Evolutionary conservation across 371 early-diverging fungal genomes (phyloP).

Genomic region (Conidiobolus coronatus): DNA sequence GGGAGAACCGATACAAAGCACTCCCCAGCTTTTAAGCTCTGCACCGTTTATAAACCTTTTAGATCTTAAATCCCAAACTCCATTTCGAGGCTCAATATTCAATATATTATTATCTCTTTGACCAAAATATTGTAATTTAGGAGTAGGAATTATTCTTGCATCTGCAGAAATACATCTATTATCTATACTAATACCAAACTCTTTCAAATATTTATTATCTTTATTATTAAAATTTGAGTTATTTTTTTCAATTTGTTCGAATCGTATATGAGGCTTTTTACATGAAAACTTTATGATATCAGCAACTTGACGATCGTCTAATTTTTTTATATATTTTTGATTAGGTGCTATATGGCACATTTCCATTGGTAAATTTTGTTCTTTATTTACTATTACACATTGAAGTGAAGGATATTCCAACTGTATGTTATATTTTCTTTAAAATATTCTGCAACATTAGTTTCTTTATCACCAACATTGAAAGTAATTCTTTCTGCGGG

Average conservation of each 20-base stretch:
- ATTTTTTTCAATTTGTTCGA: constrained; percentile 27
- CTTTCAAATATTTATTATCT: constrained; percentile 22
- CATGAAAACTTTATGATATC: constrained; percentile 83
- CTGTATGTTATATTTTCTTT: constrained; percentile 27
- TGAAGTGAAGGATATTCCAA: constrained; percentile 59
- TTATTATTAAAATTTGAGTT: constrained; percentile 19
- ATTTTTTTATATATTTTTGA: constrained; percentile 49
- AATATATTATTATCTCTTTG: constrained; percentile 25
- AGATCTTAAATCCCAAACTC: constrained; percentile 81
- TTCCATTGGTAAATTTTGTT: constrained; percentile 61
- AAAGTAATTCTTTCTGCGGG: too few relatives aligned
- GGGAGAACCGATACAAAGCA: constrained; percentile 30
- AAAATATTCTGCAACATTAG: constrained; percentile 56
- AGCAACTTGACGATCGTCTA: constrained; percentile 63
- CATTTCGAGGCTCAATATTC: constrained; percentile 40
- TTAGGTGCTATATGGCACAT: constrained; percentile 57
- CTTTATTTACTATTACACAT: constrained; percentile 41
- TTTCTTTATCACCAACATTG: constrained; percentile 7
- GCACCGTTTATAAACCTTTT: constrained; percentile 58
- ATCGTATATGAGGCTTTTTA: constrained; percentile 41
- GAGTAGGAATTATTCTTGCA: constrained; percentile 52
- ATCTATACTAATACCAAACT: constrained; percentile 41
- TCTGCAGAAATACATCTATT: constrained; percentile 26
- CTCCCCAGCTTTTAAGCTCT: constrained; percentile 59
- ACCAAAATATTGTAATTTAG: constrained; percentile 42